Evolutionary conservation across 768 basidiomycete species (phyloP).

Genomic region (Boletellus sp.): DNA sequence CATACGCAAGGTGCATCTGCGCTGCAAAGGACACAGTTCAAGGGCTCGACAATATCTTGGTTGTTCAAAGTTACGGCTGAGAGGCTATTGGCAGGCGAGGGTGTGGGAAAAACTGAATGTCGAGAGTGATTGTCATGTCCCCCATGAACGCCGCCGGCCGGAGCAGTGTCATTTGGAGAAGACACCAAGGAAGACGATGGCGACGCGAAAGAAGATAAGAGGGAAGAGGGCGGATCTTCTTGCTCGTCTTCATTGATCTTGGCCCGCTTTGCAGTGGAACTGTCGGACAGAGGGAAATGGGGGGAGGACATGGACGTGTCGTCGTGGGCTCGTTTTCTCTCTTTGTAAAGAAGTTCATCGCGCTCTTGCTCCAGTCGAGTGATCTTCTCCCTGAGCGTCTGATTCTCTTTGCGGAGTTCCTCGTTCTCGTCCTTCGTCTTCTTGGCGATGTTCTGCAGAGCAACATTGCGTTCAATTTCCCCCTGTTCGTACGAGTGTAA

Average conservation of each 20-base stretch:
- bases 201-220: constrained; percentile 24
- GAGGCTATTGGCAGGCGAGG: constrained; percentile 27
- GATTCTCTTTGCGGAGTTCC: constrained; percentile 64
- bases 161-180: constrained; percentile 41
- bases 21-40: constrained; percentile 70
- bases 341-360: constrained; percentile 30
- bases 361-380: constrained; percentile 39
- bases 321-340: constrained; percentile 60
- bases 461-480: constrained; percentile 85
- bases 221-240: constrained; percentile 15
- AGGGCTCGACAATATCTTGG: constrained; percentile 31
- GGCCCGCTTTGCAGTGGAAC: constrained; percentile 37
- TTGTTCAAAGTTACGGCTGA: constrained; percentile 25
- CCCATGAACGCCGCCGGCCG: constrained; percentile 29
- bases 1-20: constrained; percentile 74
- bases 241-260: constrained; percentile 26
- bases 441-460: constrained; percentile 78
- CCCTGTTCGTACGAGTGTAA: constrained; percentile 84
- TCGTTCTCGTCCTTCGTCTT: constrained; percentile 87
- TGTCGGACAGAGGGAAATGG: constrained; percentile 17
- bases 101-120: constrained; percentile 31
- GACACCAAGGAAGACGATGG: constrained; percentile 50
- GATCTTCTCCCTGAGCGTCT: constrained; percentile 50
- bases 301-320: constrained; percentile 39
- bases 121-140: constrained; percentile 22